A percentile compares a stretch with the other conserved stretches of the same genome.
Conservation (phyloP, 331 rosid species). For the Acacia concinna region DNA sequence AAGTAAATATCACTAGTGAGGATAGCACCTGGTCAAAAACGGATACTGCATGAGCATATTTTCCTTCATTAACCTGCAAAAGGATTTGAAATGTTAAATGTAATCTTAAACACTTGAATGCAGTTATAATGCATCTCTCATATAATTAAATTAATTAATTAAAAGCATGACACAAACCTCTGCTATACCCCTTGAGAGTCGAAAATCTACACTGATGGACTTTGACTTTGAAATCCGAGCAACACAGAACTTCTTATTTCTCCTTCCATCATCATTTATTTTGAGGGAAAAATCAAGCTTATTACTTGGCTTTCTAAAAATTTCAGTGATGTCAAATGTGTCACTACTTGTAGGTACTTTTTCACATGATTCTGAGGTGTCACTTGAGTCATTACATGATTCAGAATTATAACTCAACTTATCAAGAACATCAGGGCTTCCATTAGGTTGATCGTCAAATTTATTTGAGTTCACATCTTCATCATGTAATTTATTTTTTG, state of each 20-base stretch:
- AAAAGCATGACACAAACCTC: constrained; percentile 57
- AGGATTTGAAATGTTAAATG: constrained; percentile 18
- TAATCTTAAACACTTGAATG: constrained; percentile 25
- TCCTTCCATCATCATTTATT: constrained; percentile 59
- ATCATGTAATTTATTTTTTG: constrained; percentile 43
- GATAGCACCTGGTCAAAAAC: constrained; percentile 81
- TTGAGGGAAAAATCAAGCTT: constrained; percentile 40
- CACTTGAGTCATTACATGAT: constrained; percentile 64
- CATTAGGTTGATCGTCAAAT: constrained; percentile 45
- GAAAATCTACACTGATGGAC: constrained; percentile 88
- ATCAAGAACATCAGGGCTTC: constrained; percentile 54
- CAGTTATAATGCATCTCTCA: constrained; percentile 19
- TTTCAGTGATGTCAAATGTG: constrained; percentile 52
- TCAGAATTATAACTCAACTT: constrained; percentile 56
- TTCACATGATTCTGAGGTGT: constrained; percentile 54
- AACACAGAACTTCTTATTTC: constrained; percentile 66
- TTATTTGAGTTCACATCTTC: constrained; percentile 45
- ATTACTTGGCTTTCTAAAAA: constrained; percentile 45
- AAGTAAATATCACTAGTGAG: constrained; percentile 21
- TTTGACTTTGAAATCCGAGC: constrained; percentile 79
- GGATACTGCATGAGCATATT: constrained; percentile 78
- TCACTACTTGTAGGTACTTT: constrained; percentile 53
- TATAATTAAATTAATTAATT: background rate
- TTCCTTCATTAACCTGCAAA: constrained; percentile 91
- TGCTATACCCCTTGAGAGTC: constrained; percentile 93